Evolutionary conservation across 768 basidiomycete genomes (phyloP), one percentile per base, ranked within the genome.

Genomic region (Pleurotus pulmonarius): DNA sequence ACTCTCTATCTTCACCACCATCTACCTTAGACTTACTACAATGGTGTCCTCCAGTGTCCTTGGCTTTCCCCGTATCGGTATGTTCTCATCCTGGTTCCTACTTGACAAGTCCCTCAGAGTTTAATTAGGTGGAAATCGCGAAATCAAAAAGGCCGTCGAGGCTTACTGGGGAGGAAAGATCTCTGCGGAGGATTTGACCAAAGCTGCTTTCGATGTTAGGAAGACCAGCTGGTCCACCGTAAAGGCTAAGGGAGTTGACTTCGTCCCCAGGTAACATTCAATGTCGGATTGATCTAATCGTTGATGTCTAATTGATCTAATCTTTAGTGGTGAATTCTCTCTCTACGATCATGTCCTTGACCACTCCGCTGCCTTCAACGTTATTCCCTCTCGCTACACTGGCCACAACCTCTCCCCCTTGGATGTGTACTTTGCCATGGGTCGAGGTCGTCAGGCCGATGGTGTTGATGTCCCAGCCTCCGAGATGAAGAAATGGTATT

Each of bases 401-500:
- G 88, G 89, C 52, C 88, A 92, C 62, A 86, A 87, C 56, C 77
- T 99, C 53, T 92, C 92, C 25, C 80, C 85, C 60, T 86, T 98
- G 62, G 96, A 99, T 75, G 87, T 94, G 69, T 97, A 92, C 77
- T 98, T 99, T 66, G 97, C 97, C 65, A 95, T 98, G 91, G 97
- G 96, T 54, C 96, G 97, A 75, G 97, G 97, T 57, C 92, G 96
- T 63, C 97, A 99, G 75, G 81, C 89, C 41, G 91, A 85, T 61
- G 88, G 86, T 58, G 95, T 98, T 65, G 97, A 99, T 76, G 94
- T 98, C 61, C 93, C 92, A 49, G 94, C 95, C 47, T 93, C 85
- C 61, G 95, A 98, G 80, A 98, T 98, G 97, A 98, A 97, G 84
- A 98, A 98, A 76, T 99, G 97, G 96, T 92, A 68, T 65, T 86